Evolutionary conservation across 805 yeast genomes (phyloP), one percentile per base, ranked within the genome.

Genomic region (Nakazawaea laoshanensis): DNA sequence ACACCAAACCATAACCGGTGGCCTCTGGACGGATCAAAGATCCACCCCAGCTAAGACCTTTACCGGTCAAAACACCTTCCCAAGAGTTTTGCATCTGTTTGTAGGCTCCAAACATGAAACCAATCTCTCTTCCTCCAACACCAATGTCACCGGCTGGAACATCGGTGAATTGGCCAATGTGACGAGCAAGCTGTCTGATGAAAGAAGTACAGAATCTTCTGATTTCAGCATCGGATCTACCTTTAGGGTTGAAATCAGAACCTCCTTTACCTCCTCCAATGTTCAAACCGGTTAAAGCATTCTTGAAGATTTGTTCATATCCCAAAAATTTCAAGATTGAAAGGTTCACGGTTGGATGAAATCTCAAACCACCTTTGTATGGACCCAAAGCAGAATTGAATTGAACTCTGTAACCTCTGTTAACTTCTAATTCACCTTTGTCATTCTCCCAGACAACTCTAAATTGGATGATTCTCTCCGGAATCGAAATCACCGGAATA

Each of bases 181-280:
- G 88, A 63, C 95, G 81, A 46, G 88, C 77, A 52, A 89, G 77
- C 67, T 89, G 95, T 62, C 85, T 72, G 95, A 89, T 89, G 74
- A 89, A 89, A 33, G 96, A 73, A 53, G 74, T 75, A 71, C 96
- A 89, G 77, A 89, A 89, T 64, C 95, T 79, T 73, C 98, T 81
- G 67, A 89, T 89, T 71, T 89, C 98, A 50, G 66, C 62, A 63
- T 88, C 92, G 40, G 94, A 73, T 65, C 79, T 82, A 57, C 89
- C 95, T 76, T 89, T 89, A 53, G 96, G 95, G 68, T 88, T 87
- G 66, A 89, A 92, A 67, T 89, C 96, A 41, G 95, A 72, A 62
- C 98, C 98, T 75, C 98, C 98, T 63, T 89, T 89, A 67, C 95
- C 98, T 70, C 98, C 98, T 61, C 98, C 98, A 82, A 89, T 88